Evolutionary conservation across 2,329 filamentous ascomycete species (phyloP).

Genomic region (Ilyonectria sp.): DNA sequence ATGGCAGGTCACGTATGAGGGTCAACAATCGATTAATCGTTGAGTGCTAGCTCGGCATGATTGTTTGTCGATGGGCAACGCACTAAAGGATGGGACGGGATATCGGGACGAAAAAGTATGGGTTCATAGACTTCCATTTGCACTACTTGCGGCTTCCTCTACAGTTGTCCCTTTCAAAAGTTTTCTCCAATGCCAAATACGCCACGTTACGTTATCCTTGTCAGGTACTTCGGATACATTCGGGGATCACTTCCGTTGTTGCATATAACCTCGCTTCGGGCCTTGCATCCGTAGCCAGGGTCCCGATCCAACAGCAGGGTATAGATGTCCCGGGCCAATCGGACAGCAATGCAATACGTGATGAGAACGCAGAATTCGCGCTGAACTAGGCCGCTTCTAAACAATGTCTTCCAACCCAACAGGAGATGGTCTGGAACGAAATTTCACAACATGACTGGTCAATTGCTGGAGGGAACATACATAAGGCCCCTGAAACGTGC

Average conservation of each 20-base stretch:
- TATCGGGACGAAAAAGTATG: slow-evolving; percentile 6
- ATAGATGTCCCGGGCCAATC: slow-evolving; percentile 29
- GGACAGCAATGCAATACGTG: not conserved
- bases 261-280: slow-evolving; percentile 6
- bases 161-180: not conserved
- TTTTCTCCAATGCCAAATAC: slow-evolving; percentile 1
- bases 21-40: slow-evolving; percentile 10
- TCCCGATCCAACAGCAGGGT: slow-evolving; percentile 11
- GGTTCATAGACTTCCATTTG: slow-evolving; percentile 19
- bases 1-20: slow-evolving; percentile 37
- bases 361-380: slow-evolving; percentile 3
- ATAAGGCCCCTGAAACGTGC: slow-evolving; percentile 24
- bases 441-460: not conserved
- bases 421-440: not conserved
- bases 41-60: slow-evolving; percentile 1
- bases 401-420: slow-evolving; percentile 7
- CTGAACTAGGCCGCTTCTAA: slow-evolving; percentile 11
- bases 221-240: not conserved
- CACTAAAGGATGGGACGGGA: not conserved
- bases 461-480: not conserved
- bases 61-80: slow-evolving; percentile 2
- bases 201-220: slow-evolving; percentile 1
- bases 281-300: slow-evolving; percentile 17
- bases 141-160: slow-evolving; percentile 9
- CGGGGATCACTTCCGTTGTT: slow-evolving; percentile 20